Evolutionary conservation across 2,329 filamentous ascomycete genomes (phyloP).

Genomic region (Neobulgaria alba): DNA sequence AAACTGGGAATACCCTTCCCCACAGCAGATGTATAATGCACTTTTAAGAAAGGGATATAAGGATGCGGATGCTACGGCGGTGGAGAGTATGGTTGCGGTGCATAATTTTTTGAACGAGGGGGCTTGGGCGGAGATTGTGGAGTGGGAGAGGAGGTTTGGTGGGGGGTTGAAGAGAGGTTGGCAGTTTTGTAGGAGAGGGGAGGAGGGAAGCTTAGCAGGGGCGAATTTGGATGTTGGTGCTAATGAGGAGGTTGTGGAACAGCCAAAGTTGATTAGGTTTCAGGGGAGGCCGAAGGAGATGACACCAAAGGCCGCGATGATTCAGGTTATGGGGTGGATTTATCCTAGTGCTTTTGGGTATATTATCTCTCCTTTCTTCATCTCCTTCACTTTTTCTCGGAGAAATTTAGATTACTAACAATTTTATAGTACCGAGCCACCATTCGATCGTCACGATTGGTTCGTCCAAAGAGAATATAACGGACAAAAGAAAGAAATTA

Average conservation of each 20-base stretch:
- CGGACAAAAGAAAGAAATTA: constrained; percentile 64
- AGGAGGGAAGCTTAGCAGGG: constrained; percentile 47
- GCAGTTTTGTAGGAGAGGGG: constrained; percentile 65
- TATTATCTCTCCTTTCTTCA: constrained; percentile 30
- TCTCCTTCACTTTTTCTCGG: neutral
- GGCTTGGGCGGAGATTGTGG: constrained; percentile 89
- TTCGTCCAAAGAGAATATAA: constrained; percentile 68
- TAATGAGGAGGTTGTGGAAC: constrained; percentile 42
- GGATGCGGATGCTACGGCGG: constrained; percentile 85
- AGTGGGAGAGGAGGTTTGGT: constrained; percentile 83
- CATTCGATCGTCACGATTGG: constrained; percentile 98
- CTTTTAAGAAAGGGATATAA: constrained; percentile 92
- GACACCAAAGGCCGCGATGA: constrained; percentile 83
- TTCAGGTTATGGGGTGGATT: constrained; percentile 69
- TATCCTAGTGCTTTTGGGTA: constrained; percentile 75
- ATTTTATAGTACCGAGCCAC: constrained; percentile 59
- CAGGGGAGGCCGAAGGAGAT: constrained; percentile 81
- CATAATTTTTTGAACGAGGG: constrained; percentile 99
- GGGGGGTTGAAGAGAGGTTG: constrained; percentile 65
- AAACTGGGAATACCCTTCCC: constrained; percentile 96
- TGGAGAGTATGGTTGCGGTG: constrained; percentile 94
- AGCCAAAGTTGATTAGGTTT: constrained; percentile 75
- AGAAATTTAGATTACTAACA: constrained; percentile 9
- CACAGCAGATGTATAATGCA: constrained; percentile 99
- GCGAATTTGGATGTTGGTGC: constrained; percentile 38